Percentiles rank a stretch among this genome's conserved stretches.
These are phyloP conservation scores for Blastobotrys serpentis DNA, from an alignment of 1,139 yeast genomes.

Conservation along the genomic window DNA sequence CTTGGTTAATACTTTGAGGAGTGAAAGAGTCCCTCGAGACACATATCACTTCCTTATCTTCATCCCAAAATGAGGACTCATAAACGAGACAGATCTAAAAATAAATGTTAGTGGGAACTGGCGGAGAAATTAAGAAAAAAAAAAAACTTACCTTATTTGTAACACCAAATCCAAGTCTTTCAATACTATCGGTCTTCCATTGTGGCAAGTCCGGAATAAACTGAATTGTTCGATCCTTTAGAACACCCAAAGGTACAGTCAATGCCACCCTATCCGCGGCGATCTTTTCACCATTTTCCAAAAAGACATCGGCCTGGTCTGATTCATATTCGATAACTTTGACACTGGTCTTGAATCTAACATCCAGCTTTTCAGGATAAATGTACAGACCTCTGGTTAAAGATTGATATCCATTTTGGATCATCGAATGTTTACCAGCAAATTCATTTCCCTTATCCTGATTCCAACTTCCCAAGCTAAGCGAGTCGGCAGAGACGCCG, in stretches of 20 bases:
- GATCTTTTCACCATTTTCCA: slow-evolving; percentile 43
- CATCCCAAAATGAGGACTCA: slow-evolving; percentile 44
- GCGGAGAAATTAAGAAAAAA: neutral
- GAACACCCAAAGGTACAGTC: slow-evolving; percentile 45
- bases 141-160: slow-evolving; percentile 38
- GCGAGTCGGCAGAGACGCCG: slow-evolving; percentile 39
- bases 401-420: slow-evolving; percentile 40
- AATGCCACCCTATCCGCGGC: slow-evolving; percentile 43
- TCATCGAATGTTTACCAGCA: slow-evolving; percentile 42
- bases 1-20: slow-evolving; percentile 22
- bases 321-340: slow-evolving; percentile 40
- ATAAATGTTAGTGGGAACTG: slow-evolving; percentile 12
- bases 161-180: slow-evolving; percentile 43
- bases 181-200: slow-evolving; percentile 44
- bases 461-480: slow-evolving; percentile 44
- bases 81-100: slow-evolving; percentile 38
- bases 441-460: slow-evolving; percentile 45
- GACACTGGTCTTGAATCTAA: slow-evolving; percentile 42
- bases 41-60: slow-evolving; percentile 38
- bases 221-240: slow-evolving; percentile 41
- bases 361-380: slow-evolving; percentile 42
- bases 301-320: slow-evolving; percentile 36
- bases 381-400: slow-evolving; percentile 43
- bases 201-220: slow-evolving; percentile 46
- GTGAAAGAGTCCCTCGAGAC: slow-evolving; percentile 29